A percentile compares a stretch with the other conserved stretches of the same genome.
These are phyloP conservation scores for Trametes sanguinea DNA, from an alignment of 768 basidiomycete genomes.

Conservation along the genomic window DNA sequence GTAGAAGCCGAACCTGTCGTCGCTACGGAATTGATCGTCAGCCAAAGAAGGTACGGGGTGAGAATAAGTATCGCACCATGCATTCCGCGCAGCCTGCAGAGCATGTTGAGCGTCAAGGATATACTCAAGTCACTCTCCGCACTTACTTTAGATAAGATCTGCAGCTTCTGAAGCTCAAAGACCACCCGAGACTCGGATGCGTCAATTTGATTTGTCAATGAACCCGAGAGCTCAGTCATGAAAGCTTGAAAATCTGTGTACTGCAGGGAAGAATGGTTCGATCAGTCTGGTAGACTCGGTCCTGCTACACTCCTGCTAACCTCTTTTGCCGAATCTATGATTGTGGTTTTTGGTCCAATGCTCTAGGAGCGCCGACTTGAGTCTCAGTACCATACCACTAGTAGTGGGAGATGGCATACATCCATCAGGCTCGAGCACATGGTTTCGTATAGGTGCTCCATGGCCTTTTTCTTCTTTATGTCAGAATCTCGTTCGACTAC, in stretches of 20 bases:
- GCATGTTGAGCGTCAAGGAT: neutral
- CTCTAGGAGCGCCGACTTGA: too few species aligned
- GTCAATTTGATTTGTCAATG: neutral
- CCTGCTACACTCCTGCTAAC: too few species aligned
- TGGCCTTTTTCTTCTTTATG: neutral
- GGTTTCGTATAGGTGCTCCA: neutral
- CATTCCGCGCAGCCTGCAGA: neutral
- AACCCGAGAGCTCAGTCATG: slow-evolving; percentile 2
- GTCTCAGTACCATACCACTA: too few species aligned
- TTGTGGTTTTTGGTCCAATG: too few species aligned
- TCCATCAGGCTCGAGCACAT: neutral
- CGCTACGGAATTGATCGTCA: neutral
- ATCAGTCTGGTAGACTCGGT: too few species aligned
- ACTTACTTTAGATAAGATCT: slow-evolving; percentile 6
- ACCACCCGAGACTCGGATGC: neutral
- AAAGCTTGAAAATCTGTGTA: neutral
- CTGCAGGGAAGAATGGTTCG: neutral
- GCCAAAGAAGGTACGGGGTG: neutral
- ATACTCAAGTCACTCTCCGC: too few species aligned
- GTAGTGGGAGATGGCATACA: neutral
- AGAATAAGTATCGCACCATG: neutral
- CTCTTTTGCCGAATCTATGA: too few species aligned
- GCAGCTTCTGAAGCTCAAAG: slow-evolving; percentile 6
- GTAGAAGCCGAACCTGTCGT: slow-evolving; percentile 11
- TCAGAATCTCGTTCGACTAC: neutral